Evolutionary conservation across 805 yeast genomes (phyloP).

Genomic region (Vanderwaltozyma polyspora): DNA sequence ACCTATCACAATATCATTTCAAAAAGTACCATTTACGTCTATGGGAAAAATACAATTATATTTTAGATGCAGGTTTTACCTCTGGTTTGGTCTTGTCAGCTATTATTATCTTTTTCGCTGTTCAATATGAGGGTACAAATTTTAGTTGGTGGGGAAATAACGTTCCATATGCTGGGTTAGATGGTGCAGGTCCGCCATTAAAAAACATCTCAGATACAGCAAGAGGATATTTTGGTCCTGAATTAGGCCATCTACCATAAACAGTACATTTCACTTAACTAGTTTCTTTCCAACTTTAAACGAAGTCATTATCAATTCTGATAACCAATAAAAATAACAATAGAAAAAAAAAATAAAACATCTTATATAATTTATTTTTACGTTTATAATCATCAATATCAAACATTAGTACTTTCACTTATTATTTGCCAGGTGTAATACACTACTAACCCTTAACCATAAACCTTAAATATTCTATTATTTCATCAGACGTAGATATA

Average conservation of each 20-base stretch:
- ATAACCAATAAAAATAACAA: too few species aligned
- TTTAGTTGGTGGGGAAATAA: constrained; percentile 60
- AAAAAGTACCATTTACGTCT: constrained; percentile 38
- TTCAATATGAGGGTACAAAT: constrained; percentile 32
- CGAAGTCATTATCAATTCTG: too few species aligned
- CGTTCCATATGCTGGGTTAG: constrained; percentile 20
- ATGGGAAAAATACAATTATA: constrained; percentile 44
- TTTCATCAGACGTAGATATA: too few species aligned
- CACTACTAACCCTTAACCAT: too few species aligned
- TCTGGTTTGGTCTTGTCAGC: constrained; percentile 57
- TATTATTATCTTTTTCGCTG: constrained; percentile 39
- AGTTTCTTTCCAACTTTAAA: too few species aligned
- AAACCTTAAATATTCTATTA: too few species aligned
- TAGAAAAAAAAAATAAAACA: too few species aligned
- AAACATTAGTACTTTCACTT: too few species aligned
- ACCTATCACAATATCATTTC: constrained; percentile 39
- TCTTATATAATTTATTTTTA: too few species aligned
- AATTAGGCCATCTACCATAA: constrained; percentile 25
- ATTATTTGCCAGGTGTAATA: too few species aligned
- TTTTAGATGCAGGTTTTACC: constrained; percentile 44
- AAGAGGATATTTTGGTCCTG: constrained; percentile 18
- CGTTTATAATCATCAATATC: too few species aligned
- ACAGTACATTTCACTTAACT: too few species aligned
- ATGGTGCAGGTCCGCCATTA: constrained; percentile 9
- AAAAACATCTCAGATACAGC: constrained; percentile 7